phyloP scores from a whole-genome alignment of 2,329 filamentous ascomycete genomes.

The Xylaria sp. region DNA sequence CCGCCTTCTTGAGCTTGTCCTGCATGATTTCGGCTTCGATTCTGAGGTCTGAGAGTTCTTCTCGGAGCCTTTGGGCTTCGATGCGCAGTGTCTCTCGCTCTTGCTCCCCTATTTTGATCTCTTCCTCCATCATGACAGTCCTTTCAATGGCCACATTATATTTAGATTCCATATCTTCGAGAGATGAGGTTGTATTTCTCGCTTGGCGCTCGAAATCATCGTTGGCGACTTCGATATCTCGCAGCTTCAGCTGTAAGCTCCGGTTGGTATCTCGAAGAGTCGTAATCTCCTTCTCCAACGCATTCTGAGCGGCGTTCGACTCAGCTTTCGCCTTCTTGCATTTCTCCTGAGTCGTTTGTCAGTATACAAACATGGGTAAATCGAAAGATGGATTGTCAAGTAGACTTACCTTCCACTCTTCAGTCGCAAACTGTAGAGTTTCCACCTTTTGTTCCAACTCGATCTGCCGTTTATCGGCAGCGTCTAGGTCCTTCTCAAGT shows the following conservation, averaged over 20 bases:
- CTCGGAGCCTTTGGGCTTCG: constrained; percentile 86
- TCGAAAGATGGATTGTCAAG: neutral
- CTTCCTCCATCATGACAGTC: constrained; percentile 92
- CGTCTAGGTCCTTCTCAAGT: constrained; percentile 94
- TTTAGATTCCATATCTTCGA: constrained; percentile 97
- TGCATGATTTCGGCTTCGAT: constrained; percentile 95
- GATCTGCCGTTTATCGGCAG: constrained; percentile 92
- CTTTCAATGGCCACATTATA: constrained; percentile 95
- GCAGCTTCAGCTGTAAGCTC: constrained; percentile 81
- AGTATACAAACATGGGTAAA: constrained; percentile 15
- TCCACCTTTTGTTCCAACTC: constrained; percentile 89
- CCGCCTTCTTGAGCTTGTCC: constrained; percentile 86
- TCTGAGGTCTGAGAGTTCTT: constrained; percentile 92
- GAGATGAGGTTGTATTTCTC: constrained; percentile 91
- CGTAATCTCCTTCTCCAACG: constrained; percentile 95
- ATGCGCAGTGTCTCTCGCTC: constrained; percentile 91
- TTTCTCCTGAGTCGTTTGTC: constrained; percentile 73
- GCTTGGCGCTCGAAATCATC: constrained; percentile 98
- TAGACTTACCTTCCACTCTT: constrained; percentile 94
- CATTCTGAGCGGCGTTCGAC: constrained; percentile 83
- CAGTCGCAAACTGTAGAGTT: constrained; percentile 84
- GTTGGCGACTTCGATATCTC: constrained; percentile 97
- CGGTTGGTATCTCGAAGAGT: constrained; percentile 86
- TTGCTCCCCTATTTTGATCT: constrained; percentile 89
- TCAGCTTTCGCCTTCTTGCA: constrained; percentile 95